phyloP scores from a whole-genome alignment of 129 eudicot species.

The Lactuca saligna region DNA sequence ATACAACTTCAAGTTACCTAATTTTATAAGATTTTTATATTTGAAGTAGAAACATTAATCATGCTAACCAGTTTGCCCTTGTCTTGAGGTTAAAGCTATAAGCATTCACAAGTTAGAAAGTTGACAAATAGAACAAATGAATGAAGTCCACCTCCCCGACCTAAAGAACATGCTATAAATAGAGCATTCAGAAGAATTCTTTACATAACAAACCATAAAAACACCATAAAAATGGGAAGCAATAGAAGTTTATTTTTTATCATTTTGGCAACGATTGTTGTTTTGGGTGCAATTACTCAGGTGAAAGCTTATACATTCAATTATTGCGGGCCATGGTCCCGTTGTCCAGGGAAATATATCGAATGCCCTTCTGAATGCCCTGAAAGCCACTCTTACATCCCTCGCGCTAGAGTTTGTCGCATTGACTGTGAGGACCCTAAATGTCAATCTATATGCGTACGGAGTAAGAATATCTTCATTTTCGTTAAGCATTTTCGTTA shows the following conservation, averaged over 20 bases:
- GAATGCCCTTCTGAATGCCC: conserved; percentile 47
- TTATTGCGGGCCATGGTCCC: conserved; percentile 27
- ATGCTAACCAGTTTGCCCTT: conserved; percentile 9
- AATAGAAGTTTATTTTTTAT: not conserved
- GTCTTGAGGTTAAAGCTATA: conserved; percentile 28
- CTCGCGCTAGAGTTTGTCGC: conserved; percentile 40
- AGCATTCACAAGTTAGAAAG: conserved; percentile 14
- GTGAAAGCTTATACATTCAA: conserved; percentile 29
- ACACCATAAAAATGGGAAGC: conserved; percentile 13
- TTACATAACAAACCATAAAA: not conserved
- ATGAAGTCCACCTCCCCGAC: not conserved
- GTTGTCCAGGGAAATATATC: conserved; percentile 16
- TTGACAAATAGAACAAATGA: conserved; percentile 9
- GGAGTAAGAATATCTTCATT: conserved; percentile 2
- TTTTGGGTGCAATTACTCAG: conserved; percentile 23
- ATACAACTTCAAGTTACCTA: not conserved
- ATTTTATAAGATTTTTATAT: not conserved
- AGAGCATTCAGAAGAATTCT: not conserved
- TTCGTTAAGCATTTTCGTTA: not conserved
- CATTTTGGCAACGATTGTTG: conserved; percentile 16
- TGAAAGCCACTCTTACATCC: conserved; percentile 30
- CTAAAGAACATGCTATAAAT: conserved; percentile 16
- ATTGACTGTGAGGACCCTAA: conserved; percentile 41
- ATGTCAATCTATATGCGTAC: conserved; percentile 38
- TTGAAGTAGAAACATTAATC: not conserved